phyloP scores from a whole-genome alignment of 345 rosid species.

The Heritiera fomes region DNA sequence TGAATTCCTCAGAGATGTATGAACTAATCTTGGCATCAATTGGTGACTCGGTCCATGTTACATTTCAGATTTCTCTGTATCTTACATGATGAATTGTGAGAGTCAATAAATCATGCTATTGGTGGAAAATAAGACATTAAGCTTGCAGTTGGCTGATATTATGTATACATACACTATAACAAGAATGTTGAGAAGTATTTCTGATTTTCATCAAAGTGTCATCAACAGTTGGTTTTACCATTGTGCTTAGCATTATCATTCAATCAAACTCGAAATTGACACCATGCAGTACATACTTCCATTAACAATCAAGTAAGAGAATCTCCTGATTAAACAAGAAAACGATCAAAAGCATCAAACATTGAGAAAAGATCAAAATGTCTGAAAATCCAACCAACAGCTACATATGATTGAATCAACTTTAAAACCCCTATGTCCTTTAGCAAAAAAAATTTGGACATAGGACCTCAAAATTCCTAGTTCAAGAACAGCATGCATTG shows the following conservation, averaged over 20 bases:
- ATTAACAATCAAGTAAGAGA: not conserved
- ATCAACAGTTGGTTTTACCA: not conserved
- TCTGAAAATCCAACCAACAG: not conserved
- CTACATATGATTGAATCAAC: not conserved
- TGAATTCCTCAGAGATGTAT: not conserved
- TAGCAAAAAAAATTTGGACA: not conserved
- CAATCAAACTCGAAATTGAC: not conserved
- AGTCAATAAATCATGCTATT: not conserved
- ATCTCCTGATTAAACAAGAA: not conserved
- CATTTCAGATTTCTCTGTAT: not conserved
- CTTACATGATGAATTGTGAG: not conserved
- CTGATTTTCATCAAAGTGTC: not conserved
- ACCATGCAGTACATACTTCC: not conserved
- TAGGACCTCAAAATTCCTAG: too few relatives aligned
- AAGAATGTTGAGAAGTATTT: not conserved
- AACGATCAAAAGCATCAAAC: not conserved
- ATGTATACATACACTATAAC: not conserved
- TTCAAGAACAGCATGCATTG: too few relatives aligned
- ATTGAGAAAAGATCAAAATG: not conserved
- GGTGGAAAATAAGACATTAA: not conserved
- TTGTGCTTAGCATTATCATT: not conserved
- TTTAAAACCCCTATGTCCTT: not conserved
- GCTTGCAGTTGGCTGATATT: not conserved
- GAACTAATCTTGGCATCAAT: not conserved
- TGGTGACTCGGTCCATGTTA: not conserved